Conservation (phyloP, 2,329 filamentous ascomycete species). For the Aspergillus sp. region DNA sequence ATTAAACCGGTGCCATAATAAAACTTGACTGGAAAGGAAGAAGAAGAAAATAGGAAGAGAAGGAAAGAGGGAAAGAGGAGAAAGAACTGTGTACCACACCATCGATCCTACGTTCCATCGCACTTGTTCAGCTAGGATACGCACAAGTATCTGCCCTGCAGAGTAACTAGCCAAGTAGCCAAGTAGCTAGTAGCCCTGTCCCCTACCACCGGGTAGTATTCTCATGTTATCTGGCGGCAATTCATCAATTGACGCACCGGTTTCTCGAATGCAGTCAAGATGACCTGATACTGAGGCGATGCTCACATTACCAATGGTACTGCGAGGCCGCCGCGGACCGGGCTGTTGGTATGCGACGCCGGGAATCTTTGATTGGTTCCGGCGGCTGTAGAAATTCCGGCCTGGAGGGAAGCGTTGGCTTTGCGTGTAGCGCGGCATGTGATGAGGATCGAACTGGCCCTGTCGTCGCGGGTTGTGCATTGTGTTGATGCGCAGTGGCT, state of each 20-base stretch:
- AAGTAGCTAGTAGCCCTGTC: neutral
- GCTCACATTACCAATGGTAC: constrained; percentile 30
- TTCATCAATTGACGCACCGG: constrained; percentile 29
- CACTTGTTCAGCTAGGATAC: neutral
- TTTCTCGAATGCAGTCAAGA: constrained; percentile 34
- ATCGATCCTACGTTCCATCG: neutral
- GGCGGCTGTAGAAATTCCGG: constrained; percentile 22
- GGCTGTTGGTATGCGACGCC: constrained; percentile 22
- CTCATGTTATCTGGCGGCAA: neutral
- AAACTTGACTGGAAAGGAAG: neutral
- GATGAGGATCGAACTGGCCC: constrained; percentile 25
- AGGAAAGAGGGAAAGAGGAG: neutral
- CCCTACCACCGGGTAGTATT: neutral
- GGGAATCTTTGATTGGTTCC: constrained; percentile 31
- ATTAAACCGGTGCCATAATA: neutral
- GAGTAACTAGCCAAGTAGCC: neutral
- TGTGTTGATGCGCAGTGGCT: constrained; percentile 14
- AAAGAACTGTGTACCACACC: neutral
- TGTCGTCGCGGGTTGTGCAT: constrained; percentile 13
- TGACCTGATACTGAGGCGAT: constrained; percentile 14
- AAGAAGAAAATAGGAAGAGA: neutral
- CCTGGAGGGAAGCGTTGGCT: constrained; percentile 25
- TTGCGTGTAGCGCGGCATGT: constrained; percentile 27
- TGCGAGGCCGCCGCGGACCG: constrained; percentile 35
- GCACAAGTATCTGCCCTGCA: neutral